Evolutionary conservation across 805 yeast genomes (phyloP).

Genomic region (Cyberlindnera euphorbiae): DNA sequence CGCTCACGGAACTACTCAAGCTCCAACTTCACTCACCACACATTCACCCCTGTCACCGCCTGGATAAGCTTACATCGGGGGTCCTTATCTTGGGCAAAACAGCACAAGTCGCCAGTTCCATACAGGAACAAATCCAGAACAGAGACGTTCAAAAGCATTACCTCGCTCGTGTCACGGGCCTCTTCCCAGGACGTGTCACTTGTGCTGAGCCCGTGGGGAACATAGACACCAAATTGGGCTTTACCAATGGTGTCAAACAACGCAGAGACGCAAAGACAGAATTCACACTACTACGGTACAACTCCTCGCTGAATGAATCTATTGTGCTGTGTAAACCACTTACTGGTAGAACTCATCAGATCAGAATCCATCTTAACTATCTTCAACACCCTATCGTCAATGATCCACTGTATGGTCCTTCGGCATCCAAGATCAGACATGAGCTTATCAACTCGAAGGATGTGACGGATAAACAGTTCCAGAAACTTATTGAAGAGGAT

Average conservation of each 20-base stretch:
- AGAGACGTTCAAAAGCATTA: slow-evolving; percentile 76
- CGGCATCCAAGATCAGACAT: slow-evolving; percentile 6
- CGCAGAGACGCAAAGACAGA: slow-evolving; percentile 69
- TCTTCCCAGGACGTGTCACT: slow-evolving; percentile 58
- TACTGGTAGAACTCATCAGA: slow-evolving; percentile 95
- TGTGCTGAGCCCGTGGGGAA: slow-evolving; percentile 73
- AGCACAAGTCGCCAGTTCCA: slow-evolving; percentile 30
- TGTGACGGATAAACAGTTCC: slow-evolving; percentile 13
- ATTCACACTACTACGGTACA: slow-evolving; percentile 35
- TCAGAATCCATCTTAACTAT: slow-evolving; percentile 85
- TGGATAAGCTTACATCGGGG: slow-evolving; percentile 91
- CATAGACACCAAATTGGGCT: slow-evolving; percentile 65
- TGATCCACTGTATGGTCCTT: slow-evolving; percentile 63
- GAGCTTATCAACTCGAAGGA: slow-evolving; percentile 10
- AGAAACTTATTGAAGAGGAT: slow-evolving; percentile 12
- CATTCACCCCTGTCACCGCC: slow-evolving; percentile 62
- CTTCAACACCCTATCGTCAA: slow-evolving; percentile 86
- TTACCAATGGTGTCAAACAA: slow-evolving; percentile 36
- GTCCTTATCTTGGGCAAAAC: slow-evolving; percentile 56
- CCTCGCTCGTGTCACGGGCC: slow-evolving; percentile 82
- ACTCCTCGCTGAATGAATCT: slow-evolving; percentile 24
- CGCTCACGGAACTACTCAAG: slow-evolving; percentile 75
- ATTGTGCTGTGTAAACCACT: slow-evolving; percentile 79
- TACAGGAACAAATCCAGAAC: slow-evolving; percentile 59
- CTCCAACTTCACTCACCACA: slow-evolving; percentile 45